Evolutionary conservation across 2,329 filamentous ascomycete species (phyloP).

Genomic region (Clarireedia monteithiana): DNA sequence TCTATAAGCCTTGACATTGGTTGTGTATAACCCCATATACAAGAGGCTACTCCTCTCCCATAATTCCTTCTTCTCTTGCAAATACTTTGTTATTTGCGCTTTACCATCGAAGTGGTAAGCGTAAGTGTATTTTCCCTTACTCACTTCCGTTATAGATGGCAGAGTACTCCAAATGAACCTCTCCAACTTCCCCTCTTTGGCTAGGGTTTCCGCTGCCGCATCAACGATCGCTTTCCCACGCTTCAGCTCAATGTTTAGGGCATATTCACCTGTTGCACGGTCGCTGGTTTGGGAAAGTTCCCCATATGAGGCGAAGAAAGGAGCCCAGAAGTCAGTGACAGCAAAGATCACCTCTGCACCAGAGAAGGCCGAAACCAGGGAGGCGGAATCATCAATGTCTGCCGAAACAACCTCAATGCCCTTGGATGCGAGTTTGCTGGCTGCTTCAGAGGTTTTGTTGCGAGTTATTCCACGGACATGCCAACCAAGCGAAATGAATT

Average conservation of each 20-base stretch:
- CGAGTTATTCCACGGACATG: constrained; percentile 41
- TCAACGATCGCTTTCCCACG: constrained; percentile 30
- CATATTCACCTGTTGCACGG: constrained; percentile 18
- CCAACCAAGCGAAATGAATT: constrained; percentile 39
- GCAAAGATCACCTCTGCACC: constrained; percentile 34
- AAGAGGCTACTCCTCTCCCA: constrained; percentile 29
- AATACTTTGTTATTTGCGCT: constrained; percentile 26
- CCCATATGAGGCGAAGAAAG: constrained; percentile 13
- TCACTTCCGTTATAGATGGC: constrained; percentile 28
- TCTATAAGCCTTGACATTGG: constrained; percentile 22
- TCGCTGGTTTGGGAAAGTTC: constrained; percentile 14
- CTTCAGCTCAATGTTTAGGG: constrained; percentile 20
- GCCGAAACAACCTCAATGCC: constrained; percentile 37
- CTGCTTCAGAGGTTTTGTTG: constrained; percentile 34
- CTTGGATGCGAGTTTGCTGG: constrained; percentile 32
- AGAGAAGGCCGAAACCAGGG: constrained; percentile 27
- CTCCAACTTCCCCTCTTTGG: constrained; percentile 16
- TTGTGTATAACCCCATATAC: constrained; percentile 31
- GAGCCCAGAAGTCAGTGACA: constrained; percentile 30
- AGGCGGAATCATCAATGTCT: constrained; percentile 16
- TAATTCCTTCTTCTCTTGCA: constrained; percentile 20
- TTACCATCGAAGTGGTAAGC: constrained; percentile 35
- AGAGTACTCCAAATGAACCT: constrained; percentile 19
- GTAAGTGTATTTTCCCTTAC: constrained; percentile 31
- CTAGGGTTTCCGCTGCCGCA: constrained; percentile 25